Evolutionary conservation across 805 yeast genomes (phyloP).

Genomic region (Candida verbasci): DNA sequence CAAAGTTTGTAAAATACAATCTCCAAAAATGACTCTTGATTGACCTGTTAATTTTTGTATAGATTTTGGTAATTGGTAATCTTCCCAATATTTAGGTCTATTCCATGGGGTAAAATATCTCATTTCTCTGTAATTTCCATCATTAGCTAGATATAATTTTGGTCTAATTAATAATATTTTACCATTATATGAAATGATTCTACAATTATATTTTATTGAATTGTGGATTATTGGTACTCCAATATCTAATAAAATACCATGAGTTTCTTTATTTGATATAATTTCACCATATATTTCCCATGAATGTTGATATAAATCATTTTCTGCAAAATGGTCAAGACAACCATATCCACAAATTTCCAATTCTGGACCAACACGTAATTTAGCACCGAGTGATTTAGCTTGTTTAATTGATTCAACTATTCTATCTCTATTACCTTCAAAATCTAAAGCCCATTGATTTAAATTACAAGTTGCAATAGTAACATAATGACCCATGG

Average conservation of each 20-base stretch:
- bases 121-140: slow-evolving; percentile 98
- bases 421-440: slow-evolving; percentile 92
- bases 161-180: slow-evolving; percentile 85
- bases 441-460: slow-evolving; percentile 99
- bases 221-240: slow-evolving; percentile 94
- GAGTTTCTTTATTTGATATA: slow-evolving; percentile 59
- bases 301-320: slow-evolving; percentile 80
- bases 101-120: slow-evolving; percentile 95
- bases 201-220: slow-evolving; percentile 85
- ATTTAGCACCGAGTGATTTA: slow-evolving; percentile 65
- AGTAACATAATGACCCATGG: slow-evolving; percentile 84
- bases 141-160: slow-evolving; percentile 89
- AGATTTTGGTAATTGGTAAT: slow-evolving; percentile 63
- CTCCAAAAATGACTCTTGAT: slow-evolving; percentile 73
- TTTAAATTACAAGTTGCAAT: slow-evolving; percentile 91
- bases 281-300: slow-evolving; percentile 94
- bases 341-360: slow-evolving; percentile 95
- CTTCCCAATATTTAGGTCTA: slow-evolving; percentile 71
- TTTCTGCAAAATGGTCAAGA: slow-evolving; percentile 88
- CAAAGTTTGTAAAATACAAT: slow-evolving; percentile 76
- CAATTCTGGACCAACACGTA: slow-evolving; percentile 95
- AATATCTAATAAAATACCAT: slow-evolving; percentile 77
- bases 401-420: slow-evolving; percentile 75
- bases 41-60: slow-evolving; percentile 69
- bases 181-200: slow-evolving; percentile 77